Percentiles rank a stretch among this genome's conserved stretches.
phyloP scores from a whole-genome alignment of 179 eudicot genomes.

The Monotropa hypopitys region DNA sequence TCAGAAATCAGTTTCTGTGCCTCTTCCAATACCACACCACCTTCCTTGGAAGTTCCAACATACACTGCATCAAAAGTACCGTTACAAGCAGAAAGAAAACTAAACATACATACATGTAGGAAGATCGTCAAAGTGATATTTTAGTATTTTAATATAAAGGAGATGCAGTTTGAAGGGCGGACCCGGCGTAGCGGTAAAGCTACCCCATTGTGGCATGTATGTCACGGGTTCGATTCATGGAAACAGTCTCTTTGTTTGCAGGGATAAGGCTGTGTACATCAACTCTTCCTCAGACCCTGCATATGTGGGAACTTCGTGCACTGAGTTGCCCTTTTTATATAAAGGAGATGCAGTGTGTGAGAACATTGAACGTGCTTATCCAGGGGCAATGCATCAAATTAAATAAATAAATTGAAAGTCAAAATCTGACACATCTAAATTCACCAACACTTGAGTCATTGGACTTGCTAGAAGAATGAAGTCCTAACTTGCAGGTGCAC shows the following conservation, averaged over 20 bases:
- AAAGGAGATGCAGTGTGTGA: background rate
- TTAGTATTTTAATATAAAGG: background rate
- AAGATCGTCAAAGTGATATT: background rate
- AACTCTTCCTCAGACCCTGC: no score
- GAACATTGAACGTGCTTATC: background rate
- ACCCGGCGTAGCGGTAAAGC: no score
- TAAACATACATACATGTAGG: background rate
- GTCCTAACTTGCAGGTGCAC: background rate
- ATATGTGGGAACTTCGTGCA: no score
- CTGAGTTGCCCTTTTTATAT: no score
- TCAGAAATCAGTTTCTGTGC: constrained; percentile 51
- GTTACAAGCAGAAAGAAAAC: constrained; percentile 2
- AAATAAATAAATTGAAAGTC: background rate
- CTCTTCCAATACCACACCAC: constrained; percentile 30
- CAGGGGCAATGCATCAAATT: background rate
- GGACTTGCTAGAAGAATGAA: background rate
- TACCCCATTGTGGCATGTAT: no score
- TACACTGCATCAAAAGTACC: constrained; percentile 39
- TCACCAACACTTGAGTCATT: background rate
- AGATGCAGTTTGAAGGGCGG: background rate
- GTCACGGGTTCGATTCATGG: no score
- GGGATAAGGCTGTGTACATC: no score
- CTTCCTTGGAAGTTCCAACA: constrained; percentile 34
- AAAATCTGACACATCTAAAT: background rate
- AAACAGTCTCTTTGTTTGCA: no score